A percentile compares a stretch with the other conserved stretches of the same genome.
These are phyloP conservation scores for Fusarium succisae DNA, from an alignment of 2,329 filamentous ascomycete genomes.

Conservation along the genomic window DNA sequence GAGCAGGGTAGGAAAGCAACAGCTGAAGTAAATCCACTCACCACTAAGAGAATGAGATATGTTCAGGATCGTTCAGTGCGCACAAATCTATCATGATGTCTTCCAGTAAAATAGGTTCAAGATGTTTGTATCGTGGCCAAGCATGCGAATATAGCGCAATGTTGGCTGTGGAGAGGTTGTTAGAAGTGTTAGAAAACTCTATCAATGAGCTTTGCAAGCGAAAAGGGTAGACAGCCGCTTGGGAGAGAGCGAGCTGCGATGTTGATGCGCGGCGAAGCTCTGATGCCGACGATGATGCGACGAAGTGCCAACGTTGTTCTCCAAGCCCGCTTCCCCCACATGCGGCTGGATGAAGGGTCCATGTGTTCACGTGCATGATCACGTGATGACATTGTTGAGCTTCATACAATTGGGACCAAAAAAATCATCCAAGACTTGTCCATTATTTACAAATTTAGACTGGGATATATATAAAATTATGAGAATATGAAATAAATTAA, in stretches of 20 bases:
- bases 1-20: conserved; percentile 5
- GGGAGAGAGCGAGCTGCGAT: conserved; percentile 24
- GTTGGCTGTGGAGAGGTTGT: conserved; percentile 15
- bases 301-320: conserved; percentile 42
- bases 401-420: background rate
- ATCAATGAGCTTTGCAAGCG: background rate
- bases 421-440: background rate
- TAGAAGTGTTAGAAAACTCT: conserved; percentile 19
- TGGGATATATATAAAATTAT: background rate
- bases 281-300: conserved; percentile 43
- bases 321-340: conserved; percentile 38
- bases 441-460: background rate
- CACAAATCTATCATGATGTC: conserved; percentile 56
- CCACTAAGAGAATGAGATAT: conserved; percentile 53
- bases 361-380: conserved; percentile 16
- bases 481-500: background rate
- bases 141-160: conserved; percentile 33
- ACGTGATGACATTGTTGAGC: background rate
- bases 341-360: conserved; percentile 11
- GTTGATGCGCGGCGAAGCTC: conserved; percentile 41
- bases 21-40: conserved; percentile 42
- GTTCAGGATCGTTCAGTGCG: conserved; percentile 44
- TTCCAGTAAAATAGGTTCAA: conserved; percentile 40
- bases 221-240: conserved; percentile 23
- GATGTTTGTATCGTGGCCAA: conserved; percentile 38